Evolutionary conservation across 192 early-diverging fungal genomes (phyloP).

Genomic region (Umbelopsis vinacea): DNA sequence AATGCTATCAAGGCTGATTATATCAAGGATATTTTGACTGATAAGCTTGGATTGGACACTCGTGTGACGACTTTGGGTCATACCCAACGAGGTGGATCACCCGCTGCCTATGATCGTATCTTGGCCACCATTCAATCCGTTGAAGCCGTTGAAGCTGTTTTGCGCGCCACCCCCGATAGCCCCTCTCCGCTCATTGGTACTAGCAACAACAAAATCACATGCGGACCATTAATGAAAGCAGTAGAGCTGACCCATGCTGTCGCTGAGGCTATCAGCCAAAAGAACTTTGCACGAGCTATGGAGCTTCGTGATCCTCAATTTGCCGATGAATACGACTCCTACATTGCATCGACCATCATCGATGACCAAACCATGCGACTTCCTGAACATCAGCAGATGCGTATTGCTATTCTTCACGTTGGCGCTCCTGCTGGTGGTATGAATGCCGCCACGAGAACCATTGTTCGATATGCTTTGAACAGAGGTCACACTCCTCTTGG

Average conservation of each 20-base stretch:
- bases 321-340: conserved; percentile 65
- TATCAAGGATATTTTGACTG: conserved; percentile 79
- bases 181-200: conserved; percentile 93
- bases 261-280: conserved; percentile 76
- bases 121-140: conserved; percentile 90
- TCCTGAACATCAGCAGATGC: conserved; percentile 59
- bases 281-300: conserved; percentile 91
- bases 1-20: conserved; percentile 87
- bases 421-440: conserved; percentile 98
- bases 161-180: conserved; percentile 80
- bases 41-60: conserved; percentile 85
- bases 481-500: conserved; percentile 86
- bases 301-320: conserved; percentile 90
- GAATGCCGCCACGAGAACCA: conserved; percentile 94
- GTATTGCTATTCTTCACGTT: conserved; percentile 89
- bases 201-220: conserved; percentile 84
- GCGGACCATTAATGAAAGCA: conserved; percentile 88
- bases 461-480: conserved; percentile 84
- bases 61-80: conserved; percentile 94
- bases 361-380: conserved; percentile 44
- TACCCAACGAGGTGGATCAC: conserved; percentile 92
- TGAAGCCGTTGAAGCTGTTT: conserved; percentile 92
- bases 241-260: conserved; percentile 91
- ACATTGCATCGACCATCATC: conserved; percentile 61
- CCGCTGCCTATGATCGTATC: conserved; percentile 91